Evolutionary conservation across 177 flowering plant species (phyloP).

Genomic region (Vitis hybrid): DNA sequence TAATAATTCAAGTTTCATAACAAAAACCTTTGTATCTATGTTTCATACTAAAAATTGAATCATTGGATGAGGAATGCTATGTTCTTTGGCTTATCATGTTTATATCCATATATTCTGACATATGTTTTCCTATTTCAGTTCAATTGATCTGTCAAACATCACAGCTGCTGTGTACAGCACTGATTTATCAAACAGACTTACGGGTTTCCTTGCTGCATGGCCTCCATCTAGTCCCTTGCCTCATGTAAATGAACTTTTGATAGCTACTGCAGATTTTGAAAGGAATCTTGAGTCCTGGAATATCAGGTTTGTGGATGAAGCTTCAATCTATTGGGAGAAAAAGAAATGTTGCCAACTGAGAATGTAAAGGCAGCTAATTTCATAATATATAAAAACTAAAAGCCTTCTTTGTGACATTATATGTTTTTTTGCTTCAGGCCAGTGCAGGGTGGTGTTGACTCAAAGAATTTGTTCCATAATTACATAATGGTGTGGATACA

Average conservation of each 20-base stretch:
- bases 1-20: no score
- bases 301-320: slow-evolving; percentile 54
- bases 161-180: slow-evolving; percentile 79
- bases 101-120: slow-evolving; percentile 3
- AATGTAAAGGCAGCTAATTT: not conserved
- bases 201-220: slow-evolving; percentile 68
- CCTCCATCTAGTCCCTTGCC: slow-evolving; percentile 82
- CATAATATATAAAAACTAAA: not conserved
- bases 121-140: slow-evolving; percentile 47
- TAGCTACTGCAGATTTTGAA: slow-evolving; percentile 81
- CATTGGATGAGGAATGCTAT: not conserved
- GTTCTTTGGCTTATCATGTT: not conserved
- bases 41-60: no score
- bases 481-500: slow-evolving; percentile 87
- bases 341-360: not conserved
- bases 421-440: slow-evolving; percentile 36
- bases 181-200: slow-evolving; percentile 69
- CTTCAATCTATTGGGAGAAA: not conserved
- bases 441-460: slow-evolving; percentile 73
- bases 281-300: slow-evolving; percentile 74
- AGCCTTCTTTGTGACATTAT: slow-evolving; percentile 1
- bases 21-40: no score
- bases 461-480: slow-evolving; percentile 61
- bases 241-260: slow-evolving; percentile 77
- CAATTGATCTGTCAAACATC: slow-evolving; percentile 81